These are phyloP conservation scores for Globisporangium apiculatum DNA, from an alignment of 352 stramenopile genomes.

Conservation along the genomic window DNA sequence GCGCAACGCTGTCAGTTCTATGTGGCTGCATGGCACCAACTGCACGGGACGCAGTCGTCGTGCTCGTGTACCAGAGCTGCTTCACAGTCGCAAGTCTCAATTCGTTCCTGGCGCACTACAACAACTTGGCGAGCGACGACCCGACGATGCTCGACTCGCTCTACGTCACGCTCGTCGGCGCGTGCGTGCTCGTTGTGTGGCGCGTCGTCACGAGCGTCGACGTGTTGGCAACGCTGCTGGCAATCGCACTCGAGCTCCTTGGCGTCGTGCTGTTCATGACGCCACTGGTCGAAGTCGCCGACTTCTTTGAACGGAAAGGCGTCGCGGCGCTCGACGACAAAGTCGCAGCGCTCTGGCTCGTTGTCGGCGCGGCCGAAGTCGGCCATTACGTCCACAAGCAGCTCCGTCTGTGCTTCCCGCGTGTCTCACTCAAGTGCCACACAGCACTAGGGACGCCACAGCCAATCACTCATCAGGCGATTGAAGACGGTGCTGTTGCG, in stretches of 20 bases:
- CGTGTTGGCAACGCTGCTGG: conserved; percentile 41
- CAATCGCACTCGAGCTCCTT: conserved; percentile 47
- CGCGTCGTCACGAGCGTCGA: conserved; percentile 53
- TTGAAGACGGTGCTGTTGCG: conserved; percentile 19
- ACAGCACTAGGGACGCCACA: not conserved
- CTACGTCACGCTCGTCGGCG: conserved; percentile 45
- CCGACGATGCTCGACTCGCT: conserved; percentile 50
- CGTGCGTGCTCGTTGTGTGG: conserved; percentile 40
- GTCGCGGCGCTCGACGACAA: conserved; percentile 23
- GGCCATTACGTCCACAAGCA: conserved; percentile 22
- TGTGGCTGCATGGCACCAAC: conserved; percentile 36
- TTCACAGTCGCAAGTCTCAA: conserved; percentile 56
- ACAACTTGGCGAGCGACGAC: conserved; percentile 25
- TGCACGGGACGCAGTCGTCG: conserved; percentile 25
- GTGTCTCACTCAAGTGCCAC: conserved; percentile 2
- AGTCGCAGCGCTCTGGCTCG: conserved; percentile 45
- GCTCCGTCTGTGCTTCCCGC: not conserved
- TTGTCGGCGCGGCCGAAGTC: conserved; percentile 24
- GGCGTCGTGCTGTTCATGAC: conserved; percentile 42
- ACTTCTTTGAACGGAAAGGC: conserved; percentile 43
- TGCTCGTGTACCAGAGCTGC: conserved; percentile 42
- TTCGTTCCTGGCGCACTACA: conserved; percentile 46
- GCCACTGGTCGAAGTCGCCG: conserved; percentile 59
- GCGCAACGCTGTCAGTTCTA: conserved; percentile 21
- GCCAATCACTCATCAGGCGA: not conserved